These are phyloP conservation scores for Geranomyces variabilis DNA, from an alignment of 192 early-diverging fungal genomes.

Conservation along the genomic window DNA sequence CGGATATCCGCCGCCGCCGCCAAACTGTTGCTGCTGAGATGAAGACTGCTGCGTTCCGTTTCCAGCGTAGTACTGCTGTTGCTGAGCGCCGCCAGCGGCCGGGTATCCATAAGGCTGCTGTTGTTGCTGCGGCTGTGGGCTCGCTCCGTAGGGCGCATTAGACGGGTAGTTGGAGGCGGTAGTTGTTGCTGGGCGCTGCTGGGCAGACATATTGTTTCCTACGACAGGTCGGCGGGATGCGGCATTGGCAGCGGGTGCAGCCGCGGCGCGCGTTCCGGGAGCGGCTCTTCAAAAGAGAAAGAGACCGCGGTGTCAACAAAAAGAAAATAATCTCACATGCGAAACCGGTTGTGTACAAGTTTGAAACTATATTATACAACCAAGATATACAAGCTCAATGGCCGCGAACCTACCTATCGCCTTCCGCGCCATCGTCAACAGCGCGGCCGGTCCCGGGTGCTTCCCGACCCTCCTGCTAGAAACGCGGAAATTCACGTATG, in stretches of 20 bases:
- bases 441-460: not conserved
- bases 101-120: slow-evolving; percentile 20
- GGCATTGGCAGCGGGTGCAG: slow-evolving; percentile 1
- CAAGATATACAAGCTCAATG: no score
- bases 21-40: not conserved
- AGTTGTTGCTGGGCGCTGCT: slow-evolving; percentile 13
- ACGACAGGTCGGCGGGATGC: slow-evolving; percentile 18
- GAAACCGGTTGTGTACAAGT: not conserved
- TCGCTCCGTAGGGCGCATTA: not conserved
- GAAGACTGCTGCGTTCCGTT: not conserved
- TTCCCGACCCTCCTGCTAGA: slow-evolving; percentile 29
- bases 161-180: slow-evolving; percentile 16
- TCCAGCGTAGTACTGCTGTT: slow-evolving; percentile 5
- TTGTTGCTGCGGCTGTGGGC: not conserved
- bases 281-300: not conserved
- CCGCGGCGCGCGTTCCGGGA: not conserved
- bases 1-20: not conserved
- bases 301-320: not conserved
- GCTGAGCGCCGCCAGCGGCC: not conserved
- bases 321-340: not conserved
- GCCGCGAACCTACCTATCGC: slow-evolving; percentile 16
- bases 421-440: slow-evolving; percentile 11
- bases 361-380: not conserved
- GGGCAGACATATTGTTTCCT: not conserved
- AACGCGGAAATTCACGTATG: not conserved